Percentiles rank a stretch among this genome's conserved stretches.
Conservation (phyloP, 176 grass and related monocot species). For the Carex cristatella region DNA sequence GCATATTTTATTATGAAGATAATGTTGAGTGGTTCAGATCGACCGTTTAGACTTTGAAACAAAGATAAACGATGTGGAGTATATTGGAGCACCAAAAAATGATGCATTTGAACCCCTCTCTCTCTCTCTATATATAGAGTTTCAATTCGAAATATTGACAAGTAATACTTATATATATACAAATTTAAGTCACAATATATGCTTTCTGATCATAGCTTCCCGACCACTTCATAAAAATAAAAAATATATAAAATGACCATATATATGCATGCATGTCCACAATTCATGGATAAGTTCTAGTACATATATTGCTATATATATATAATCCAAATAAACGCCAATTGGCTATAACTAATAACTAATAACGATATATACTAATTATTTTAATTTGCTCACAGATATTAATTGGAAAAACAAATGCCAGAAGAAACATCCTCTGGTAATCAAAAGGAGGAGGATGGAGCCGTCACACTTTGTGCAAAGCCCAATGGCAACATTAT, state of each 20-base stretch:
- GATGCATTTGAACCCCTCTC: no score
- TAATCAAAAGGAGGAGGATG: constrained; percentile 7
- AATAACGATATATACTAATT: neutral
- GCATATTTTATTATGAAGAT: no score
- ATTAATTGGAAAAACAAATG: neutral
- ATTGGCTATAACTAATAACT: neutral
- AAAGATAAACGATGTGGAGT: no score
- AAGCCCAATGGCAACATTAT: neutral
- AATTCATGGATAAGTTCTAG: neutral
- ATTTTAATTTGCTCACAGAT: neutral
- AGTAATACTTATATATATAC: no score
- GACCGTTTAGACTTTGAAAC: no score
- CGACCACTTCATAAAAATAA: no score
- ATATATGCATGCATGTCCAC: neutral
- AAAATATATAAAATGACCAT: neutral
- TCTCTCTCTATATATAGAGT: no score
- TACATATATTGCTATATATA: neutral
- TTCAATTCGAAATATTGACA: no score
- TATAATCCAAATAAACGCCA: neutral
- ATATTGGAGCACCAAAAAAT: no score
- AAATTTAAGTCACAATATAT: no score
- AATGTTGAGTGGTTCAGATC: no score
- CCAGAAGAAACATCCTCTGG: constrained; percentile 16
- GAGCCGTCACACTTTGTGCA: constrained; percentile 43
- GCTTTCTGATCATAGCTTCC: no score